Evolutionary conservation across 176 grass and related monocot genomes (phyloP), one percentile per base, ranked within the genome.

Genomic region (Bonia amplexicaulis): DNA sequence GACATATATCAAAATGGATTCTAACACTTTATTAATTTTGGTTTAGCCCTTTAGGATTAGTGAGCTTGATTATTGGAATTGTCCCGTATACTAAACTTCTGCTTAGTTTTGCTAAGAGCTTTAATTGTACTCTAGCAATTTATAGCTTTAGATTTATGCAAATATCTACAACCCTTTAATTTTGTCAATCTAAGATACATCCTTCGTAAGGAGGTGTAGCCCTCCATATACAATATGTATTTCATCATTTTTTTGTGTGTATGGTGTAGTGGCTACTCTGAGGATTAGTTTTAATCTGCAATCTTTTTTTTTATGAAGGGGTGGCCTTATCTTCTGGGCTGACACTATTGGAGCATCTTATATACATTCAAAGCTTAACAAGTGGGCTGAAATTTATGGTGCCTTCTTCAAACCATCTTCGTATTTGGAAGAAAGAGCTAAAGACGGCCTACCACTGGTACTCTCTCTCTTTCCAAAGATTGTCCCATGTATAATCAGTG

Each of bases 311-410:
- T 44, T 44, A 44, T 44, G 41, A 44, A 44, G 41, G 41, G 41
- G 41, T 68, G 96, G 96, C n/a, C 88, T 95, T 66, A 10, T 98
- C 48, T 95, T 95, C 73, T 98, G 96, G 93, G 93, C 89, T 82
- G 96, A 98, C 37, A 89, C 93, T 69, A 51, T 98, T 53, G 93
- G 96, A 66, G 90, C 93, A 70, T 80, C 77, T 78, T 94, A 95
- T 60, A 95, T 98, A 83, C 39, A 92, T 84, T 93, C 87, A 10
- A 94, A 86, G 65, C 90, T 98, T 80, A 82, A 72, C 61, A 94
- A 98, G 77, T 95, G 93, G 96, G 61, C 88, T 68, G 88, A 94
- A 87, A 57, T 37, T 7, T 98, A 94, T 69, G 96, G 96, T 29
- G 78, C 71, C 61, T 98, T 95, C 84, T 98, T 95, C 84, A 87